Evolutionary conservation across 2,329 filamentous ascomycete genomes (phyloP).

Genomic region (Colletotrichum plurivorum): DNA sequence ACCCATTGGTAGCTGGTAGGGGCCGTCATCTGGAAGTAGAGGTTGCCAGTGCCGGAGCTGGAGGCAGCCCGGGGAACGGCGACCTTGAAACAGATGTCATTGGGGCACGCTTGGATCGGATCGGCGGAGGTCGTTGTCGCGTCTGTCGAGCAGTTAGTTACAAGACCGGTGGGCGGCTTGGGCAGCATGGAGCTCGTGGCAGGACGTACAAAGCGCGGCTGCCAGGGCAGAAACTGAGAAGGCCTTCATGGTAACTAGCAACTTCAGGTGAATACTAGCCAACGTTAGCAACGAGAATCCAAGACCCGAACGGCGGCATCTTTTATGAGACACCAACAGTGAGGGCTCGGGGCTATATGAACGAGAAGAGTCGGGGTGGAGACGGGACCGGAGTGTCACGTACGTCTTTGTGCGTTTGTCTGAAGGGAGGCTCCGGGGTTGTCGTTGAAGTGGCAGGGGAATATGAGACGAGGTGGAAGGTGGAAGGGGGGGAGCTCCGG

Average conservation of each 20-base stretch:
- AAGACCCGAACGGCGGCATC: no score
- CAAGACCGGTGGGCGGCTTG: no score
- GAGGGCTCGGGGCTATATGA: not conserved
- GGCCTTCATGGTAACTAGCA: conserved; percentile 32
- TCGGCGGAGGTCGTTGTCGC: conserved; percentile 49
- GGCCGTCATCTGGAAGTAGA: conserved; percentile 74
- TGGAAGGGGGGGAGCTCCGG: conserved; percentile 12
- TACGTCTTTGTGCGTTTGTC: conserved; percentile 24
- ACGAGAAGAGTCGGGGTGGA: not conserved
- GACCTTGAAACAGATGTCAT: conserved; percentile 67
- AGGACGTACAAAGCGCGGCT: conserved; percentile 30
- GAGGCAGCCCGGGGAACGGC: conserved; percentile 67
- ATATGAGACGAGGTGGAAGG: accelerated
- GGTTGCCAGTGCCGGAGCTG: conserved; percentile 64
- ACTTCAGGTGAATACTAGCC: not conserved
- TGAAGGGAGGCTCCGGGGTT: conserved; percentile 20
- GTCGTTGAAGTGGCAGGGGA: conserved; percentile 10
- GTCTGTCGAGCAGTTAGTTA: conserved; percentile 24
- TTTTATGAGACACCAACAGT: not conserved
- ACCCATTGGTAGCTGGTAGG: conserved; percentile 69
- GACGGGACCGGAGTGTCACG: not conserved
- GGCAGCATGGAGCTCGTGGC: not conserved
- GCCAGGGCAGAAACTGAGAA: conserved; percentile 29
- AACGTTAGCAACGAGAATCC: not conserved
- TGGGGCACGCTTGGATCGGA: conserved; percentile 57